Percentiles rank a stretch among this genome's conserved stretches.
Conservation (phyloP, 2,329 filamentous ascomycete species). For the Penicillium hesseltinei region DNA sequence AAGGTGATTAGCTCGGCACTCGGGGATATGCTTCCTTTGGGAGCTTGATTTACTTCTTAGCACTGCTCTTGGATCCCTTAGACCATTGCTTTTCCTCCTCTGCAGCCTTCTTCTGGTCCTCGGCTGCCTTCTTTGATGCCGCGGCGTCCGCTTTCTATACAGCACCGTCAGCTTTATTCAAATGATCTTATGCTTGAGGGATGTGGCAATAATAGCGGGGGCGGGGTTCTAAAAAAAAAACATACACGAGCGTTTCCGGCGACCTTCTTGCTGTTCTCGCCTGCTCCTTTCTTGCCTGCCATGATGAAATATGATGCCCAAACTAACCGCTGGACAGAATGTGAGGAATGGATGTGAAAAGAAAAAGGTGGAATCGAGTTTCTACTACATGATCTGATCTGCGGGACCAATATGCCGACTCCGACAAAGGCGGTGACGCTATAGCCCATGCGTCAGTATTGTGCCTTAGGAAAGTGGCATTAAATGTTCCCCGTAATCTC, state of each 20-base stretch:
- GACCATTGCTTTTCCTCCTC: conserved; percentile 75
- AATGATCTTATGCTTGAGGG: background rate
- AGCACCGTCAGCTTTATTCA: conserved; percentile 13
- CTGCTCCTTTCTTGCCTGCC: conserved; percentile 66
- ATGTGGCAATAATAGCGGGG: conserved; percentile 24
- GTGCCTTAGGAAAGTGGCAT: background rate
- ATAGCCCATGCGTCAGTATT: background rate
- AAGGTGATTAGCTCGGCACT: conserved; percentile 1
- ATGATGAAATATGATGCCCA: conserved; percentile 48
- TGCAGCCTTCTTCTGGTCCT: conserved; percentile 63
- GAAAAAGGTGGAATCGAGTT: conserved; percentile 16
- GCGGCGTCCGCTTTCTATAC: conserved; percentile 82
- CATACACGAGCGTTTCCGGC: conserved; percentile 70
- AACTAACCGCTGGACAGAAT: conserved; percentile 4
- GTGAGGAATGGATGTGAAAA: conserved; percentile 1
- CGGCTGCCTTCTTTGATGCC: conserved; percentile 71
- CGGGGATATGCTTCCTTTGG: background rate
- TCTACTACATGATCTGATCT: conserved; percentile 24
- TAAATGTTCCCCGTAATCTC: conserved; percentile 2
- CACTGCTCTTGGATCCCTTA: conserved; percentile 78
- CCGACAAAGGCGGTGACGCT: conserved; percentile 24
- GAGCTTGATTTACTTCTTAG: conserved; percentile 69
- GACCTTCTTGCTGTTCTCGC: conserved; percentile 83
- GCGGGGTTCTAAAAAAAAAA: conserved; percentile 23
- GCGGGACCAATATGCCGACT: conserved; percentile 24